These are phyloP conservation scores for Mrakiaceae sp. DNA, from an alignment of 1,284 basidiomycete genomes.

Conservation along the genomic window DNA sequence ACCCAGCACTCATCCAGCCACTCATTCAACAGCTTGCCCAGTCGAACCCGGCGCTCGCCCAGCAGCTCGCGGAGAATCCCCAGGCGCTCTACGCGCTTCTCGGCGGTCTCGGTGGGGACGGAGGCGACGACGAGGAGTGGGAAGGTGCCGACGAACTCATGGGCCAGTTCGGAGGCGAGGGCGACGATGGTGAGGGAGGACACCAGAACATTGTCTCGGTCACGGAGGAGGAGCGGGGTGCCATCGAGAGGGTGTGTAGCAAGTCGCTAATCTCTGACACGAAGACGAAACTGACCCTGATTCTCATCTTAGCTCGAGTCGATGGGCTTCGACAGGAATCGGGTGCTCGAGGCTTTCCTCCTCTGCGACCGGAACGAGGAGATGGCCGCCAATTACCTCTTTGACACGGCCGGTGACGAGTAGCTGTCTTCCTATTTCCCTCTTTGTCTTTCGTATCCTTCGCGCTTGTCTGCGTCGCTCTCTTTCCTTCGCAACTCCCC, in stretches of 20 bases:
- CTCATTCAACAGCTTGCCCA: conserved; percentile 69
- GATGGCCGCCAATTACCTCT: conserved; percentile 80
- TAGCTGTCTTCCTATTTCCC: too few relatives aligned
- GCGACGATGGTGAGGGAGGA: conserved; percentile 40
- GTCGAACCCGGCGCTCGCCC: conserved; percentile 61
- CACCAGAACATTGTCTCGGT: conserved; percentile 55
- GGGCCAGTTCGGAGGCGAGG: conserved; percentile 18
- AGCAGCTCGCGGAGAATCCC: conserved; percentile 55
- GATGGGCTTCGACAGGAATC: conserved; percentile 71
- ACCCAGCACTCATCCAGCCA: conserved; percentile 66
- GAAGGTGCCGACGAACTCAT: conserved; percentile 16
- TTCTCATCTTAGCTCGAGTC: conserved; percentile 51
- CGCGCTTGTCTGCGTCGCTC: too few relatives aligned
- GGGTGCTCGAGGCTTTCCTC: conserved; percentile 71
- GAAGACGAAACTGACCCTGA: neutral
- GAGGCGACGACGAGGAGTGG: conserved; percentile 34
- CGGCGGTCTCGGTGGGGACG: conserved; percentile 36
- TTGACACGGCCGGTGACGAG: conserved; percentile 27
- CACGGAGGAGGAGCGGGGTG: conserved; percentile 70
- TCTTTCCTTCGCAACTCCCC: too few relatives aligned
- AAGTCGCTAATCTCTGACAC: neutral
- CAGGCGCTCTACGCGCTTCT: conserved; percentile 56
- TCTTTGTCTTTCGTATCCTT: too few relatives aligned
- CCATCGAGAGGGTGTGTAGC: conserved; percentile 65
- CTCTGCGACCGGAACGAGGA: conserved; percentile 92